These are phyloP conservation scores for Ustilago hordei DNA, from an alignment of 1,284 basidiomycete genomes.

Conservation along the genomic window DNA sequence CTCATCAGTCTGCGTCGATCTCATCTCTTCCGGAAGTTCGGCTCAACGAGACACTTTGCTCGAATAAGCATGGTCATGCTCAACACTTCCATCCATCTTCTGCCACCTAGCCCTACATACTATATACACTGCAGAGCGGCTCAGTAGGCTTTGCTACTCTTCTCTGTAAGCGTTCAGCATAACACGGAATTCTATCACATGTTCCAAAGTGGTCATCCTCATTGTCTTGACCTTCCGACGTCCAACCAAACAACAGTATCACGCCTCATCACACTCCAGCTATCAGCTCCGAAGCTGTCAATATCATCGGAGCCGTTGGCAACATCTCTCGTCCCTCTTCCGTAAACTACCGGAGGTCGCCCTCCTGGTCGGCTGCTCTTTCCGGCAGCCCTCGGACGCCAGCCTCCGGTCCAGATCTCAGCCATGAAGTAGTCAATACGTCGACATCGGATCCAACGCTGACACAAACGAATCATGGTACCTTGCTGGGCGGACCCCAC, in stretches of 20 bases:
- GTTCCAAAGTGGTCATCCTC: background rate
- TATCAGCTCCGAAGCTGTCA: constrained; percentile 28
- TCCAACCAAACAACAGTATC: background rate
- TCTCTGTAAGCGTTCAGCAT: background rate
- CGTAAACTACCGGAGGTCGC: constrained; percentile 36
- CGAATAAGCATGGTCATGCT: no score
- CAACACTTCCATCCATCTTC: no score
- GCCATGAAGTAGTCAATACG: no score
- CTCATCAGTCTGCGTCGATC: no score
- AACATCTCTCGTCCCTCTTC: constrained; percentile 39
- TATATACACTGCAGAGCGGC: no score
- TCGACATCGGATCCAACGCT: background rate
- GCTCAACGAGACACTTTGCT: no score
- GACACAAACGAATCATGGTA: background rate
- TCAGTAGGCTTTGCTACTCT: background rate
- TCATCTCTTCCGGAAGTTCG: no score
- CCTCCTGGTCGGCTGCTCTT: constrained; percentile 33
- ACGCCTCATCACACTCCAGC: constrained; percentile 2
- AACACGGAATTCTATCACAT: background rate
- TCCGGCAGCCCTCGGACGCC: constrained; percentile 23
- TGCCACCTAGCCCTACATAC: no score
- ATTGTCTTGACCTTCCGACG: background rate
- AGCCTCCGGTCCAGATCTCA: background rate
- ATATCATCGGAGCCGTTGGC: constrained; percentile 13
- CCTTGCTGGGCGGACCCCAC: background rate